A percentile compares a stretch with the other conserved stretches of the same genome.
phyloP scores from a whole-genome alignment of 805 yeast species.

The Isabelozyma heimii region DNA sequence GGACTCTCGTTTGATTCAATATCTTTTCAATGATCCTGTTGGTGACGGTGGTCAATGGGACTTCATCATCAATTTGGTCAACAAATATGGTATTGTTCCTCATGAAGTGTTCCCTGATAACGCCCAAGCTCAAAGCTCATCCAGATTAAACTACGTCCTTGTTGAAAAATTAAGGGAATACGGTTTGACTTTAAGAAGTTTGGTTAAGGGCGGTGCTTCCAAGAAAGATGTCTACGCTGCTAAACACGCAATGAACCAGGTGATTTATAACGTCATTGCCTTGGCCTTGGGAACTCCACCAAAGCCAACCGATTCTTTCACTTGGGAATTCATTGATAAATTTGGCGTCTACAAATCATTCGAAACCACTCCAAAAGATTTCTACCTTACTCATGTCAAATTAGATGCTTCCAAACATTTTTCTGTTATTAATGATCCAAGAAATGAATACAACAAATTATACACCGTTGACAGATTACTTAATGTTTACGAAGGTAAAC shows the following conservation, averaged over 20 bases:
- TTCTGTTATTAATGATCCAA: conserved; percentile 78
- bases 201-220: conserved; percentile 41
- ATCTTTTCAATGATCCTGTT: conserved; percentile 62
- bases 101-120: conserved; percentile 70
- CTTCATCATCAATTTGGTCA: conserved; percentile 73
- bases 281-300: conserved; percentile 80
- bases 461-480: conserved; percentile 73
- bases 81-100: conserved; percentile 82
- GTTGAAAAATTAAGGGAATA: conserved; percentile 73
- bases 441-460: conserved; percentile 63
- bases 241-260: conserved; percentile 49
- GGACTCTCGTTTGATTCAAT: conserved; percentile 69
- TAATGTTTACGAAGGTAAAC: conserved; percentile 68
- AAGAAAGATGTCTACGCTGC: conserved; percentile 31
- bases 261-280: conserved; percentile 62
- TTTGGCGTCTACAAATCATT: conserved; percentile 56
- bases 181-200: conserved; percentile 65
- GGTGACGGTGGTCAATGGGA: conserved; percentile 88
- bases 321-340: conserved; percentile 76
- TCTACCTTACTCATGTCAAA: conserved; percentile 53
- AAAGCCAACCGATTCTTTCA: conserved; percentile 60
- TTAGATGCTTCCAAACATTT: conserved; percentile 53
- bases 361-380: conserved; percentile 62
- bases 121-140: conserved; percentile 53
- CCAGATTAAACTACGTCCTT: conserved; percentile 56